phyloP scores from a whole-genome alignment of 768 basidiomycete species.

The Hebeloma cylindrosporum region DNA sequence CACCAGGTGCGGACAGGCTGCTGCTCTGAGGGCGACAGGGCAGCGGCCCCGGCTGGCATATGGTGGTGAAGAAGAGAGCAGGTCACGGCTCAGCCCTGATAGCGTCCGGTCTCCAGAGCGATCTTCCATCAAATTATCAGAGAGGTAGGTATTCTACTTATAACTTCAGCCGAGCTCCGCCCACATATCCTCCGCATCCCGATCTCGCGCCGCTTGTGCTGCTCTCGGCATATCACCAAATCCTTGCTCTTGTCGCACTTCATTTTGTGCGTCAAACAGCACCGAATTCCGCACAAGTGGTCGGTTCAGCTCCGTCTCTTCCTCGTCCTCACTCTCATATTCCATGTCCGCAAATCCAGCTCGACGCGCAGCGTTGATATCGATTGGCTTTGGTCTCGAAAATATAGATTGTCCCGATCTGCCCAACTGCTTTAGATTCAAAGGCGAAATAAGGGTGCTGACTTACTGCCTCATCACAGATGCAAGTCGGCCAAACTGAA shows the following conservation, averaged over 20 bases:
- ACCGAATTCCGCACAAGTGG: constrained; percentile 61
- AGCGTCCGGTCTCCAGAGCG: constrained; percentile 6
- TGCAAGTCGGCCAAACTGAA: constrained; percentile 91
- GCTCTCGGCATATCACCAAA: constrained; percentile 60
- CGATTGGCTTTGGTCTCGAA: constrained; percentile 82
- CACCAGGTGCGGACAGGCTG: constrained; percentile 46
- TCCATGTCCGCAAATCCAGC: constrained; percentile 76
- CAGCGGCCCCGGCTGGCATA: constrained; percentile 40
- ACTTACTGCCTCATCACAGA: constrained; percentile 92
- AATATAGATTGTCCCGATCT: constrained; percentile 92
- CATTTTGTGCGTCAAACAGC: constrained; percentile 57
- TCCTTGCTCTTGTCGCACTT: constrained; percentile 24
- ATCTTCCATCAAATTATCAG: constrained; percentile 7
- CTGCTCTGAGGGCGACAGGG: constrained; percentile 31
- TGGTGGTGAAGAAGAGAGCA: constrained; percentile 13
- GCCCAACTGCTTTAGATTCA: constrained; percentile 1
- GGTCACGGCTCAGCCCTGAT: too few species aligned
- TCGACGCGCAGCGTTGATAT: constrained; percentile 68
- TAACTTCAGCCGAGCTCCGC: constrained; percentile 55
- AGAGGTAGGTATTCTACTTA: constrained; percentile 5
- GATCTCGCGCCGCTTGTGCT: constrained; percentile 50
- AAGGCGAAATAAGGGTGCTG: constrained; percentile 8
- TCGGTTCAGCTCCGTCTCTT: constrained; percentile 57
- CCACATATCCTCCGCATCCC: constrained; percentile 73
- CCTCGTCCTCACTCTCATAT: constrained; percentile 63